phyloP scores from a whole-genome alignment of 164 flowering plant genomes.

The Vitis amurensis region DNA sequence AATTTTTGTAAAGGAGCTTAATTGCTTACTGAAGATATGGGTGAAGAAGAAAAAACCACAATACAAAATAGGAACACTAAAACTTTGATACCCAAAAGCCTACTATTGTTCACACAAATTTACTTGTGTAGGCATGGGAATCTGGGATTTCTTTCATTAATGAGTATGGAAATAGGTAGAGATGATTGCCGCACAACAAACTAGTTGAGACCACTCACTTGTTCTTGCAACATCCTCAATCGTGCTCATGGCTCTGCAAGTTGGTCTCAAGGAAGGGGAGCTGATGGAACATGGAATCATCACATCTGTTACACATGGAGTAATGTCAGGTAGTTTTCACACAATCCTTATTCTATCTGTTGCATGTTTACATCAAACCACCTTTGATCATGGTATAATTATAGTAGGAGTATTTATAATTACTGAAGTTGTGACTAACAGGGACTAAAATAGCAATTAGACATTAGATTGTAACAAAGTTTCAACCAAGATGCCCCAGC shows the following conservation, averaged over 20 bases:
- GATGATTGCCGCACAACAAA: constrained; percentile 64
- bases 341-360: neutral
- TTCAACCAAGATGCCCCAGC: no score
- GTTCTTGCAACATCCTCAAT: constrained; percentile 66
- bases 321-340: constrained; percentile 62
- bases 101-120: no score
- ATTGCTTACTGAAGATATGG: no score
- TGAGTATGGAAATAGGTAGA: constrained; percentile 54
- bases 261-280: constrained; percentile 89
- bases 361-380: neutral
- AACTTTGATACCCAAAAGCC: no score
- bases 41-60: no score
- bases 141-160: no score
- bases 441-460: no score
- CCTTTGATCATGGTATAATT: neutral
- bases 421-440: no score
- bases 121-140: no score
- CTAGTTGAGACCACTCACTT: constrained; percentile 75
- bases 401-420: neutral
- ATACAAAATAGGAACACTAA: no score
- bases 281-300: constrained; percentile 67
- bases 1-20: no score
- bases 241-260: constrained; percentile 96
- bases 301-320: constrained; percentile 80
- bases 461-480: no score